phyloP scores from a whole-genome alignment of 768 basidiomycete genomes.

The Termitomyces bulborhizus region DNA sequence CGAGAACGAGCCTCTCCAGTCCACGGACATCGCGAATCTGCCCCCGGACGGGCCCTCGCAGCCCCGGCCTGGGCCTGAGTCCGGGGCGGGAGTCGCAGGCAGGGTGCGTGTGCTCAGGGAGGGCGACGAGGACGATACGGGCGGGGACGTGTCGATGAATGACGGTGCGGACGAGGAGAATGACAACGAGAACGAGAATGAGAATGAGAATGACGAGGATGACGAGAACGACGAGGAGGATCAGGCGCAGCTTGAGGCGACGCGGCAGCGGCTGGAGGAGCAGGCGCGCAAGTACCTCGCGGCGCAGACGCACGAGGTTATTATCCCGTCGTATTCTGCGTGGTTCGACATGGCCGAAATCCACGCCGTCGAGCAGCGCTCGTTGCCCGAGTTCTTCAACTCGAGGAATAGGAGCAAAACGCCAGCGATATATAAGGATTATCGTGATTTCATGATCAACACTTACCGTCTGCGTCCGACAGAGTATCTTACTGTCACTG shows the following conservation, averaged over 20 bases:
- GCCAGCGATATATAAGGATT: constrained; percentile 96
- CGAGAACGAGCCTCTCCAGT: constrained; percentile 80
- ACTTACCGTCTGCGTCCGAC: constrained; percentile 90
- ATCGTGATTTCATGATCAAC: constrained; percentile 99
- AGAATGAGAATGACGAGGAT: neutral
- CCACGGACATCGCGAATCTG: constrained; percentile 76
- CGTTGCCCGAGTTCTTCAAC: constrained; percentile 98
- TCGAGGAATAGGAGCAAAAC: constrained; percentile 93
- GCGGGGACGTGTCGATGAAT: constrained; percentile 70
- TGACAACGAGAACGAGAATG: constrained; percentile 64
- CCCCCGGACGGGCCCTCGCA: constrained; percentile 32
- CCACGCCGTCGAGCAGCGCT: constrained; percentile 85
- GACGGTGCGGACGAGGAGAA: constrained; percentile 71
- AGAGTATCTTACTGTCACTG: constrained; percentile 97
- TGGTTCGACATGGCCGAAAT: constrained; percentile 98
- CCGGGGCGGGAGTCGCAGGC: constrained; percentile 10
- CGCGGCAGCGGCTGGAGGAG: constrained; percentile 72
- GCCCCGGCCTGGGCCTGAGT: constrained; percentile 34
- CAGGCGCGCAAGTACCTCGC: constrained; percentile 93
- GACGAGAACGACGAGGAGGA: constrained; percentile 86
- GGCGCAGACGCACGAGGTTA: constrained; percentile 93
- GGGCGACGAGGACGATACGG: constrained; percentile 62
- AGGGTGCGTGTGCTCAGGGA: constrained; percentile 39
- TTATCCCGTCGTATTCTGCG: constrained; percentile 94
- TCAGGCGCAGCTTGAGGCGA: constrained; percentile 76